Evolutionary conservation across 2,329 filamentous ascomycete genomes (phyloP).

Genomic region (Alternaria brassicae): DNA sequence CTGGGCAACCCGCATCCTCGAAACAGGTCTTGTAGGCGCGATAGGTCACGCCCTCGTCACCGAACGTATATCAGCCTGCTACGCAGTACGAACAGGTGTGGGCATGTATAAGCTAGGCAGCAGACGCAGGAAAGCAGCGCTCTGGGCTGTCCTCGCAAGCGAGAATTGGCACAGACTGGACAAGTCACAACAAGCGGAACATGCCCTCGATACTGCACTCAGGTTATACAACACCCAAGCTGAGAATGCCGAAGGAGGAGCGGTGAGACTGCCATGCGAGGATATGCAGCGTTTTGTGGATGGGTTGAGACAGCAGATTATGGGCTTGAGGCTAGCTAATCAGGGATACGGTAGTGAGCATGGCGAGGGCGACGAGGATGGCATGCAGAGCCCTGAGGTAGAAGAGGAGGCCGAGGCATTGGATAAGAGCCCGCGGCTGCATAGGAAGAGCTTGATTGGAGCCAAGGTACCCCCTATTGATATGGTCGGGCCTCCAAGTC

Average conservation of each 20-base stretch:
- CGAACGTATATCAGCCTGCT: constrained; percentile 86
- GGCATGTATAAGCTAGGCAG: constrained; percentile 73
- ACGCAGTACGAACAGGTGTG: constrained; percentile 73
- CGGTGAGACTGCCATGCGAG: constrained; percentile 53
- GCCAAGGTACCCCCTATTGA: constrained; percentile 35
- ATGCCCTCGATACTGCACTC: constrained; percentile 74
- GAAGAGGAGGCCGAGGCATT: constrained; percentile 50
- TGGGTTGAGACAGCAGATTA: constrained; percentile 70
- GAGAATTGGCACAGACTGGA: constrained; percentile 82
- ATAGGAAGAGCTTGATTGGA: constrained; percentile 55
- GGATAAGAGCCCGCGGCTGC: constrained; percentile 44
- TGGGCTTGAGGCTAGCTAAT: constrained; percentile 48
- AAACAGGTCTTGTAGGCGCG: constrained; percentile 72
- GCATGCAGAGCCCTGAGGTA: constrained; percentile 30
- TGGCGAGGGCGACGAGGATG: constrained; percentile 21
- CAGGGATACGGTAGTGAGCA: constrained; percentile 52
- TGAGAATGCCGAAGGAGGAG: constrained; percentile 21
- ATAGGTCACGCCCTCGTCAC: constrained; percentile 83
- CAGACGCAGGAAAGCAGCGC: constrained; percentile 81
- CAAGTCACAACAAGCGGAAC: constrained; percentile 79
- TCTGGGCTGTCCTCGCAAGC: constrained; percentile 85
- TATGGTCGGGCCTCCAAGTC: constrained; percentile 38
- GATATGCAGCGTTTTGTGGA: constrained; percentile 69
- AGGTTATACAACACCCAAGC: constrained; percentile 58
- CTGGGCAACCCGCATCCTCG: constrained; percentile 83